phyloP scores from a whole-genome alignment of 1,284 basidiomycete species.

The Leccinum pallidistipes region DNA sequence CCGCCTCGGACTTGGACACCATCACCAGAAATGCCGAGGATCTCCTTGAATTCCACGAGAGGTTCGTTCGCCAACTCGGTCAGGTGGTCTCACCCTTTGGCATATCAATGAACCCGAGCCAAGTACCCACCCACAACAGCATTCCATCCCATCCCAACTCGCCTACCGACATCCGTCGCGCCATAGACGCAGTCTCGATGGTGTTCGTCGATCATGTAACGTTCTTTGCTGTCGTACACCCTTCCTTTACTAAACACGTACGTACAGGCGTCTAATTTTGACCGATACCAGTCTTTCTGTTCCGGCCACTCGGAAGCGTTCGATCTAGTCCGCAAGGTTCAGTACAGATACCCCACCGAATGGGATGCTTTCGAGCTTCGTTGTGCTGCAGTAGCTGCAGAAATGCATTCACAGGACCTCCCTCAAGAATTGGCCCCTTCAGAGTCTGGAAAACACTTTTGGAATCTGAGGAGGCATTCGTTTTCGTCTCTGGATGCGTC shows the following conservation, averaged over 20 bases:
- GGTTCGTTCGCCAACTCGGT: conserved; percentile 62
- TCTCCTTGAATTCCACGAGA: conserved; percentile 74
- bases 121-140: conserved; percentile 16
- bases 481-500: conserved; percentile 33
- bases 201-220: conserved; percentile 68
- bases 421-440: conserved; percentile 11
- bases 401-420: conserved; percentile 32
- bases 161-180: conserved; percentile 35
- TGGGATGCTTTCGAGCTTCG: conserved; percentile 83
- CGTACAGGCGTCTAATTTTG: conserved; percentile 69
- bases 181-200: conserved; percentile 56
- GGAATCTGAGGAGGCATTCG: conserved; percentile 33
- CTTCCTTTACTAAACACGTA: conserved; percentile 8
- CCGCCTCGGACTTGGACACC: conserved; percentile 52
- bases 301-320: conserved; percentile 80
- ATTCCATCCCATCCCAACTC: conserved; percentile 1
- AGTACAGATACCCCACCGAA: conserved; percentile 60
- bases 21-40: conserved; percentile 74
- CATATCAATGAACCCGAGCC: conserved; percentile 37
- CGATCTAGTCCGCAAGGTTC: conserved; percentile 66
- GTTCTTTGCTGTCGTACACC: conserved; percentile 20
- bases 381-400: conserved; percentile 55
- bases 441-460: conserved; percentile 12
- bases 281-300: conserved; percentile 82
- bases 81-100: conserved; percentile 56